Evolutionary conservation across 139 green algal species (phyloP).

Genomic region (Microglena sp.): DNA sequence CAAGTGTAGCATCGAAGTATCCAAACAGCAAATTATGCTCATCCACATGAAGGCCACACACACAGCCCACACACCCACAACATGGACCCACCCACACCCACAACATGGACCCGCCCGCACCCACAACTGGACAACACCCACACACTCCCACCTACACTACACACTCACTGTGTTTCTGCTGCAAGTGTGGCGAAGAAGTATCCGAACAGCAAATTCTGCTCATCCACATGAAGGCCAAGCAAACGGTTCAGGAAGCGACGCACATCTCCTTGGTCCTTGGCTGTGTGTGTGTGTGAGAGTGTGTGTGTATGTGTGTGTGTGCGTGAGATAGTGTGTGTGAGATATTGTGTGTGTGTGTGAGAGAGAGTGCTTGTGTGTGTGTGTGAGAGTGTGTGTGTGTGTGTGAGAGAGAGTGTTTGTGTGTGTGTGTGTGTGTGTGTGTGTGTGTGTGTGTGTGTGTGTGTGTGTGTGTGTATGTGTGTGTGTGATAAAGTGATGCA

Average conservation of each 20-base stretch:
- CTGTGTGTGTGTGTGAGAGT: not conserved
- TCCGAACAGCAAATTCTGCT: slow-evolving; percentile 71
- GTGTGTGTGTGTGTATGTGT: too few species aligned
- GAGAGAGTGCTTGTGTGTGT: too few species aligned
- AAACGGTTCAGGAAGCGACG: slow-evolving; percentile 79
- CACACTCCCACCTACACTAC: not conserved
- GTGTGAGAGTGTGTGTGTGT: not conserved
- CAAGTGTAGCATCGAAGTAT: too few species aligned
- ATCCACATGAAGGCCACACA: too few species aligned
- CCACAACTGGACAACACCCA: not conserved
- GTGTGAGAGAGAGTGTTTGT: not conserved
- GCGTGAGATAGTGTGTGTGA: too few species aligned
- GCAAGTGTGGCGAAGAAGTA: slow-evolving; percentile 59
- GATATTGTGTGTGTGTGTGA: too few species aligned
- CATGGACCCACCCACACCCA: too few species aligned
- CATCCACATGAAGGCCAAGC: slow-evolving; percentile 57
- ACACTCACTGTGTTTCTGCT: slow-evolving; percentile 43
- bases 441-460: not conserved
- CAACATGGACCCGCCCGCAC: too few species aligned
- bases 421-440: too few species aligned
- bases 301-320: slow-evolving; percentile 1
- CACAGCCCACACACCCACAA: too few species aligned
- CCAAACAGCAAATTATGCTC: too few species aligned
- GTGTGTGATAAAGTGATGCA: not conserved
- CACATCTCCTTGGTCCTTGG: slow-evolving; percentile 58